A percentile compares a stretch with the other conserved stretches of the same genome.
These are phyloP conservation scores for Coemansia sp. DNA, from an alignment of 192 early-diverging fungal species.

Conservation along the genomic window DNA sequence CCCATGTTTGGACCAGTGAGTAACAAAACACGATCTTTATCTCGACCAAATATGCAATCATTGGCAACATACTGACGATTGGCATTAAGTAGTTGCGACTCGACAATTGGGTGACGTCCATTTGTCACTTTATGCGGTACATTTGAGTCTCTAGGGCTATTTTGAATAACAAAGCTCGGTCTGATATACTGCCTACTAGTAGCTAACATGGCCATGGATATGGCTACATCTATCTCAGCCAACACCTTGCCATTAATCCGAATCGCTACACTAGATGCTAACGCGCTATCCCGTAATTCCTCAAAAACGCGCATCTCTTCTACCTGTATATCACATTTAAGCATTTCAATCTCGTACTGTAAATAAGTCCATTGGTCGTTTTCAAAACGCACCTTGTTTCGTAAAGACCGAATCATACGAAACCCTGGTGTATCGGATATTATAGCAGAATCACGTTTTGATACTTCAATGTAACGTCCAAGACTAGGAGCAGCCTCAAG, in stretches of 20 bases:
- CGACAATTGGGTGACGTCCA: slow-evolving; percentile 63
- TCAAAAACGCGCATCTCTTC: slow-evolving; percentile 57
- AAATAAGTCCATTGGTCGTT: slow-evolving; percentile 57
- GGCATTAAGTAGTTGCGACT: slow-evolving; percentile 47
- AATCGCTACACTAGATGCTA: slow-evolving; percentile 55
- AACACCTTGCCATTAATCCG: slow-evolving; percentile 59
- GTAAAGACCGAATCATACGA: slow-evolving; percentile 52
- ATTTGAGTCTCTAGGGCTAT: background rate
- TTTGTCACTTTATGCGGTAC: slow-evolving; percentile 16
- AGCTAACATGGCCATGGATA: slow-evolving; percentile 59
- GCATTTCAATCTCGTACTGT: slow-evolving; percentile 52
- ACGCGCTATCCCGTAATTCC: slow-evolving; percentile 38
- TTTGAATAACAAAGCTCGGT: slow-evolving; percentile 33
- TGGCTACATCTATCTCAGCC: slow-evolving; percentile 65
- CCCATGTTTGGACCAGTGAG: slow-evolving; percentile 92
- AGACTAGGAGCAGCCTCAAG: slow-evolving; percentile 43
- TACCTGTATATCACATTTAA: slow-evolving; percentile 42
- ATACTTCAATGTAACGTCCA: slow-evolving; percentile 57
- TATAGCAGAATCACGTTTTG: slow-evolving; percentile 41
- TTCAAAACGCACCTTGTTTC: slow-evolving; percentile 55
- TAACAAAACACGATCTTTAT: slow-evolving; percentile 40
- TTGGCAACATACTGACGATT: slow-evolving; percentile 56
- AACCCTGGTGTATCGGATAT: slow-evolving; percentile 21
- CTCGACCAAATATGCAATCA: slow-evolving; percentile 47
- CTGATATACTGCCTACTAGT: slow-evolving; percentile 53